Evolutionary conservation across 2,329 filamentous ascomycete genomes (phyloP), one percentile per base, ranked within the genome.

Genomic region (Penicillium sp.): DNA sequence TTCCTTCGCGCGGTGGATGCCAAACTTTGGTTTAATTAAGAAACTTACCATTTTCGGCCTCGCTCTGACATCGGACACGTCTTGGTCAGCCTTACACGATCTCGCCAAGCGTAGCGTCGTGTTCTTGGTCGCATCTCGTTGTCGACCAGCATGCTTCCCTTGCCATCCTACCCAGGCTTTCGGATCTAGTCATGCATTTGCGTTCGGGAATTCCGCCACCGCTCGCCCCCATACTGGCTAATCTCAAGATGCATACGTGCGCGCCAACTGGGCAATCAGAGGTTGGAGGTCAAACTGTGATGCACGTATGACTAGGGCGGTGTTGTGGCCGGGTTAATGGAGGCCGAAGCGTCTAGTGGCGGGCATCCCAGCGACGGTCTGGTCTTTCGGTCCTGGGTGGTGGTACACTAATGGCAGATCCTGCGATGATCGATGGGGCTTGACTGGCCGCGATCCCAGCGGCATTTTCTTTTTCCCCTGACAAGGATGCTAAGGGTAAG

Each of bases 401-500:
- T n/a, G n/a, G n/a, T 33, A 32, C 35, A 38, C 35, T 38, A 38
- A 32, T 16, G 28, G 35, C 28, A 38, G 35, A 38, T 38, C 35
- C 17, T 31, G 32, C 26, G 39, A 28, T 41, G 45, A 51, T 51
- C 50, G 42, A 42, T 23, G 21, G 7, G 11, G 7, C 11, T 23
- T 11, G 21, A 7, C 11, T 11, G 21, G 7, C 11, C 21, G 11
- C 7, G 7, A n/a, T 6, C 11, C 25, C 25, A n/a, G 45, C 45
- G 45, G 47, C 27, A 49, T 42, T 47, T 33, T 28, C 9, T 37
- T 42, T 13, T 48, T 32, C 36, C 26, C 23, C 9, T 25, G 41
- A 43, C 36, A 34, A 19, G 39, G 41, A 37, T 41, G 6, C 20
- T 18, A 8, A 5, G n/a, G n/a, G n/a, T n/a, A n/a, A n/a, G n/a